A percentile compares a stretch with the other conserved stretches of the same genome.
These are phyloP conservation scores for Globisporangium apiculatum DNA, from an alignment of 352 stramenopile species.

Conservation along the genomic window DNA sequence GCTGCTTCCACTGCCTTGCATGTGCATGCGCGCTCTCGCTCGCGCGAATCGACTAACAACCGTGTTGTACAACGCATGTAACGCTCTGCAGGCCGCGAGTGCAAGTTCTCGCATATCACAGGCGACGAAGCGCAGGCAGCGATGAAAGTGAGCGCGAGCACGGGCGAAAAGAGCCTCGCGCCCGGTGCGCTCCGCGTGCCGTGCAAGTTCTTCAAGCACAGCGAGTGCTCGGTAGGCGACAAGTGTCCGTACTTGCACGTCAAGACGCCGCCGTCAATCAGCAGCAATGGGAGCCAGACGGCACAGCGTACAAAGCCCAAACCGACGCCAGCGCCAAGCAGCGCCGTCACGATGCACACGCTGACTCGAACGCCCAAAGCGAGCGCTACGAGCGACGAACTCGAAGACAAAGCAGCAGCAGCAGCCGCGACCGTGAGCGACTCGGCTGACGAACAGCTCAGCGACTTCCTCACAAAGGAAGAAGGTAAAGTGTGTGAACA, in stretches of 20 bases:
- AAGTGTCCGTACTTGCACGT: constrained; percentile 65
- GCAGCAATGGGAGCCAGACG: constrained; percentile 7
- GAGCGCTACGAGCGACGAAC: constrained; percentile 18
- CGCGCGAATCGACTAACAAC: too few relatives aligned
- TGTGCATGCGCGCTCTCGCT: background rate
- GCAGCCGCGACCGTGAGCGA: constrained; percentile 12
- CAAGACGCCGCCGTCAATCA: constrained; percentile 10
- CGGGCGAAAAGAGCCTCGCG: constrained; percentile 31
- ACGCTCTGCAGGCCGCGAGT: constrained; percentile 27
- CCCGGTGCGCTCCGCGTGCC: constrained; percentile 39
- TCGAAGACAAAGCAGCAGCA: constrained; percentile 24
- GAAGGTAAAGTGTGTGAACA: constrained; percentile 28
- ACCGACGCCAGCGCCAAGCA: constrained; percentile 2
- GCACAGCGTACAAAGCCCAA: constrained; percentile 11
- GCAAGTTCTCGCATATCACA: constrained; percentile 53
- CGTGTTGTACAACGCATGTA: too few relatives aligned
- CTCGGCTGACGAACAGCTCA: constrained; percentile 27
- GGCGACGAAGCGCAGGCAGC: constrained; percentile 15
- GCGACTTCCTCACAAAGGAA: constrained; percentile 76
- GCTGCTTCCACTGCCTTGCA: background rate
- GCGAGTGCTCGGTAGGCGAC: constrained; percentile 50
- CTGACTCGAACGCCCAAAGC: constrained; percentile 21
- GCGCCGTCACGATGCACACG: constrained; percentile 24
- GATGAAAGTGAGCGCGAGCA: constrained; percentile 28
- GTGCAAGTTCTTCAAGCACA: constrained; percentile 72